A percentile compares a stretch with the other conserved stretches of the same genome.
These are phyloP conservation scores for Smithsoniella earleae DNA, from an alignment of 163 green algal species.

Conservation along the genomic window DNA sequence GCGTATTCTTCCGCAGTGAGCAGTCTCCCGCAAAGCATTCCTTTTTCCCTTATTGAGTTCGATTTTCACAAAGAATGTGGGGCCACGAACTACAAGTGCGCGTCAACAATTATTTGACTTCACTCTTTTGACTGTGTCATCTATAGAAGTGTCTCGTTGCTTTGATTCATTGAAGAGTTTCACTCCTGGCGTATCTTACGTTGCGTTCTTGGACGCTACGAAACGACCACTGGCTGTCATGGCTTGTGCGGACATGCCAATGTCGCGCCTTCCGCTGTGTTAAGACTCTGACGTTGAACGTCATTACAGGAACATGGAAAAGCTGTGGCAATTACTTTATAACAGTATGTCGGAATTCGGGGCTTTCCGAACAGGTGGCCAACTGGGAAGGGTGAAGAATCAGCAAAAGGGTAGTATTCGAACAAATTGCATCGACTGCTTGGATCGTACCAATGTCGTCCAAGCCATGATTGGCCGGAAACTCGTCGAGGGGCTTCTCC, in stretches of 20 bases:
- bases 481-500: constrained; percentile 33
- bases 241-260: no score
- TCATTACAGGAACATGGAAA: constrained; percentile 36
- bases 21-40: constrained; percentile 32
- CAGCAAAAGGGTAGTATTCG: constrained; percentile 69
- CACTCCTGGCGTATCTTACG: no score
- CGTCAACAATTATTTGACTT: no score
- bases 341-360: constrained; percentile 6
- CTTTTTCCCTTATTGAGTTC: constrained; percentile 49
- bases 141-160: no score
- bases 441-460: constrained; percentile 89
- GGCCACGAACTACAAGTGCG: constrained; percentile 54
- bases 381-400: constrained; percentile 21
- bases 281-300: no score
- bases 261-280: no score
- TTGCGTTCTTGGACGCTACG: no score
- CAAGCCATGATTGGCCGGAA: constrained; percentile 59
- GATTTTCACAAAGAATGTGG: constrained; percentile 84
- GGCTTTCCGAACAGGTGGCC: background rate
- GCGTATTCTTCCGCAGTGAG: constrained; percentile 46
- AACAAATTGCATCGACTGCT: constrained; percentile 89
- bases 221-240: no score
- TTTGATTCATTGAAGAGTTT: no score
- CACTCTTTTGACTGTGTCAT: no score
- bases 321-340: constrained; percentile 57